Evolutionary conservation across 2,329 filamentous ascomycete species (phyloP).

Genomic region (Gaeumannomyces sp.): DNA sequence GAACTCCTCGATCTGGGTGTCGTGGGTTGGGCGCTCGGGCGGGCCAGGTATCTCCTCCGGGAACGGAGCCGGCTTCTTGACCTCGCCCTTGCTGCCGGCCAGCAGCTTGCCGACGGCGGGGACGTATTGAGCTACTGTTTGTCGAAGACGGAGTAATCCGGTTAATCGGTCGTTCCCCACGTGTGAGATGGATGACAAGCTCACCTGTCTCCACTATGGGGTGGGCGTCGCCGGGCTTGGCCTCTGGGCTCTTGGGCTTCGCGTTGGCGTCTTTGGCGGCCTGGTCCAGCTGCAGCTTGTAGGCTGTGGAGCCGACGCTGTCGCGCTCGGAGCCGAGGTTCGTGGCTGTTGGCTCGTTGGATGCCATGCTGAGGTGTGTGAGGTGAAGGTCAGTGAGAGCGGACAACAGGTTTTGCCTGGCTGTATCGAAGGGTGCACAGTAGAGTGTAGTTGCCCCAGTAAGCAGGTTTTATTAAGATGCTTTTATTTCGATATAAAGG

Average conservation of each 20-base stretch:
- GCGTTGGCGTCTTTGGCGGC: slow-evolving; percentile 30
- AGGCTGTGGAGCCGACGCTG: slow-evolving; percentile 16
- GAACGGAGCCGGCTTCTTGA: slow-evolving; percentile 17
- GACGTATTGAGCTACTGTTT: slow-evolving; percentile 30
- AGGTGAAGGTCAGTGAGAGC: no score
- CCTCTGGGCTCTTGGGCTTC: slow-evolving; percentile 15
- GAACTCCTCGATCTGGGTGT: slow-evolving; percentile 45
- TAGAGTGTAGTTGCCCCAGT: no score
- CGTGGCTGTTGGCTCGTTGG: slow-evolving; percentile 3
- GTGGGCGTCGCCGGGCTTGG: slow-evolving; percentile 17
- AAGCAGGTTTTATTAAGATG: background rate
- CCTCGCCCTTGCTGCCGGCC: slow-evolving; percentile 23
- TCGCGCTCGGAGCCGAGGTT: slow-evolving; percentile 1
- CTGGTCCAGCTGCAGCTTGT: slow-evolving; percentile 39
- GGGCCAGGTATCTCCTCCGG: slow-evolving; percentile 24
- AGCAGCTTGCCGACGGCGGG: slow-evolving; percentile 37
- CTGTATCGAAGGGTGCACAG: no score
- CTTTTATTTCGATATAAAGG: background rate
- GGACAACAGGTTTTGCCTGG: no score
- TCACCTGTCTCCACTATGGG: slow-evolving; percentile 38
- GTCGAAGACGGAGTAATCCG: background rate
- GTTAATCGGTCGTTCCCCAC: background rate
- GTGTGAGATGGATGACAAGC: background rate
- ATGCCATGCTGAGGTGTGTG: background rate
- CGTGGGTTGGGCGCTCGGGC: slow-evolving; percentile 39